Percentiles rank a stretch among this genome's conserved stretches.
Conservation (phyloP, 2,329 filamentous ascomycete genomes). For the Sclerotinia nivalis region DNA sequence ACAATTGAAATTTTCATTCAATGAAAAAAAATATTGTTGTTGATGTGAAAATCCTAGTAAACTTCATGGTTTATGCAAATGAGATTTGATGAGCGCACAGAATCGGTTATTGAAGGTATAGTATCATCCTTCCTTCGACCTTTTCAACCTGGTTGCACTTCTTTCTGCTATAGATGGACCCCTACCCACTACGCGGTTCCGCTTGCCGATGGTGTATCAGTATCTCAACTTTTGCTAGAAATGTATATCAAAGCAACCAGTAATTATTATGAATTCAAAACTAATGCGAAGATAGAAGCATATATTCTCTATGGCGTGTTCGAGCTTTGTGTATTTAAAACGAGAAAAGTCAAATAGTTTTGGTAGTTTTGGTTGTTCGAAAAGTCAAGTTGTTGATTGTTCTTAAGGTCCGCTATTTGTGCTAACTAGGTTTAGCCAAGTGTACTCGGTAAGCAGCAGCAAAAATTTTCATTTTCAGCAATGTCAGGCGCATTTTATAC, state of each 20-base stretch:
- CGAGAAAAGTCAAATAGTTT: neutral
- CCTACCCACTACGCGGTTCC: neutral
- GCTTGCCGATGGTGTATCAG: neutral
- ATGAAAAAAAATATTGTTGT: neutral
- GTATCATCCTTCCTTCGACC: too few relatives aligned
- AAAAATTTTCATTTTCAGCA: conserved; percentile 1
- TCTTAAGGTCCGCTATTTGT: neutral
- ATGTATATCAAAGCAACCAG: neutral
- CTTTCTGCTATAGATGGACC: too few relatives aligned
- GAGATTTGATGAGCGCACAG: neutral
- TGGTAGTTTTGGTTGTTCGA: neutral
- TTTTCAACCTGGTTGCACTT: too few relatives aligned
- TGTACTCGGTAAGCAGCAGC: neutral
- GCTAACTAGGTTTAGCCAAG: neutral
- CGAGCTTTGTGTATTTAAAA: neutral
- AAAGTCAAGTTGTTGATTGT: neutral
- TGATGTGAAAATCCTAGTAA: neutral
- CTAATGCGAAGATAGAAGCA: neutral
- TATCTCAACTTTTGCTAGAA: neutral
- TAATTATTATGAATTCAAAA: neutral
- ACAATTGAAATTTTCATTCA: conserved; percentile 12
- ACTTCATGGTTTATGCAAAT: neutral
- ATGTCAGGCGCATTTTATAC: conserved; percentile 1
- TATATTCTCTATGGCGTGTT: neutral
- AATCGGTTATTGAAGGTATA: conserved; percentile 5